A percentile compares a stretch with the other conserved stretches of the same genome.
Evolutionary conservation across 345 rosid genomes (phyloP).

Genomic region (Salix suchowensis): DNA sequence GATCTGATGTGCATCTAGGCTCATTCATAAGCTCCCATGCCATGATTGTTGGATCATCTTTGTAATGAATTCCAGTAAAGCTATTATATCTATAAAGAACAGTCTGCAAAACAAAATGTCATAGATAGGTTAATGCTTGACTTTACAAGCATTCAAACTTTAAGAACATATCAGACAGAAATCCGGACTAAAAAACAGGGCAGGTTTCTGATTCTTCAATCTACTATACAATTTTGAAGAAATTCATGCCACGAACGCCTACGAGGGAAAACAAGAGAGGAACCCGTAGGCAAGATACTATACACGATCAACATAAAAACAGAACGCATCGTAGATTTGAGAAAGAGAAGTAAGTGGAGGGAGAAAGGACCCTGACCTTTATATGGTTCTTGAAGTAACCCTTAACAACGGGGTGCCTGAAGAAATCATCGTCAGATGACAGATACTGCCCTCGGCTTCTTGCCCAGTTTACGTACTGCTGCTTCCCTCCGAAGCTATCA

Average conservation of each 20-base stretch:
- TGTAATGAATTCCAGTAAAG: conserved; percentile 23
- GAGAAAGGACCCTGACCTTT: background rate
- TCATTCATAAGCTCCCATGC: conserved; percentile 36
- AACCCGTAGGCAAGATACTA: background rate
- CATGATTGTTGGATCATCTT: conserved; percentile 33
- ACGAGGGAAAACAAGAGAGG: background rate
- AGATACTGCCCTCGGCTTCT: conserved; percentile 18
- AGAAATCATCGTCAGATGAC: conserved; percentile 30
- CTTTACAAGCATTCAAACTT: background rate
- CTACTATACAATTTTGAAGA: background rate
- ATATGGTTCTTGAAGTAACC: conserved; percentile 27
- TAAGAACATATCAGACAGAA: background rate
- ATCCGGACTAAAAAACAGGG: background rate
- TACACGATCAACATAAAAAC: too few relatives aligned
- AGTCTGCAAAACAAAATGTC: conserved; percentile 15
- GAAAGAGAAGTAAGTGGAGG: too few relatives aligned
- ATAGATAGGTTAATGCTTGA: background rate
- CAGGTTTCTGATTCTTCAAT: background rate
- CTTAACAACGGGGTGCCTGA: conserved; percentile 26
- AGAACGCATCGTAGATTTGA: too few relatives aligned
- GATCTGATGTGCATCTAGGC: conserved; percentile 34
- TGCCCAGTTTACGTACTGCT: conserved; percentile 30
- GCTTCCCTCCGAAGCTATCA: conserved; percentile 32
- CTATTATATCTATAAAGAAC: conserved; percentile 29
- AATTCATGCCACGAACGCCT: background rate